These are phyloP conservation scores for Aquilaria yunnanensis DNA, from an alignment of 345 rosid genomes.

Conservation along the genomic window DNA sequence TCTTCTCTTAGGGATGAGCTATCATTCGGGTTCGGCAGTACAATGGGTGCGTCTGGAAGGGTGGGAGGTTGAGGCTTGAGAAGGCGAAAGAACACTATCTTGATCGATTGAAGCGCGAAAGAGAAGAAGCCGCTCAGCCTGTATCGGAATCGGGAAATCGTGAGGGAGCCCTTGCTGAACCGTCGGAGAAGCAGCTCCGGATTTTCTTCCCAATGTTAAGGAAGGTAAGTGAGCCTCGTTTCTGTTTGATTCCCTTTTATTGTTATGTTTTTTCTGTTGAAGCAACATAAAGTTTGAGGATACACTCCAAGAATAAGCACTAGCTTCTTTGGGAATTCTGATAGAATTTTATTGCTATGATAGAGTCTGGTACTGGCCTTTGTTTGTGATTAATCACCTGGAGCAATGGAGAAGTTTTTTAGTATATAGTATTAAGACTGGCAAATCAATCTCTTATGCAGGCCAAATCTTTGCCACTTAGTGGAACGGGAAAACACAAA, in stretches of 20 bases:
- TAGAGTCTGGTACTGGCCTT: no score
- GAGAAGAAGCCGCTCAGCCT: conserved; percentile 42
- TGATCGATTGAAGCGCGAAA: conserved; percentile 55
- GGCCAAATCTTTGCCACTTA: conserved; percentile 64
- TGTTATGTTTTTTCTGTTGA: neutral
- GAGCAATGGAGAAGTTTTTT: no score
- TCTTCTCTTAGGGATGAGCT: neutral
- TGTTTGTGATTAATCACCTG: no score
- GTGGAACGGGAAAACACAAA: conserved; percentile 86
- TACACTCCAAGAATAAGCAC: neutral
- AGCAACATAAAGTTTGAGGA: neutral
- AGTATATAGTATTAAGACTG: no score
- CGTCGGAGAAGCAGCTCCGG: conserved; percentile 32
- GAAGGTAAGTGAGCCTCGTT: conserved; percentile 36
- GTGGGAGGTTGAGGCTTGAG: conserved; percentile 75
- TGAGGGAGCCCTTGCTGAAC: conserved; percentile 8
- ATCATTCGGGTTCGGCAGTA: conserved; percentile 37
- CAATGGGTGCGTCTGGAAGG: conserved; percentile 91
- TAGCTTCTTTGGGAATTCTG: no score
- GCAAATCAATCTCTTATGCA: conserved; percentile 18
- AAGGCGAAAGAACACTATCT: conserved; percentile 86
- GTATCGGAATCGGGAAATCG: conserved; percentile 1
- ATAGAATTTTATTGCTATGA: no score
- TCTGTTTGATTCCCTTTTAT: neutral
- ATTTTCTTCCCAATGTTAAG: conserved; percentile 66